These are phyloP conservation scores for Exophiala viscosa DNA, from an alignment of 2,329 filamentous ascomycete species.

Conservation along the genomic window DNA sequence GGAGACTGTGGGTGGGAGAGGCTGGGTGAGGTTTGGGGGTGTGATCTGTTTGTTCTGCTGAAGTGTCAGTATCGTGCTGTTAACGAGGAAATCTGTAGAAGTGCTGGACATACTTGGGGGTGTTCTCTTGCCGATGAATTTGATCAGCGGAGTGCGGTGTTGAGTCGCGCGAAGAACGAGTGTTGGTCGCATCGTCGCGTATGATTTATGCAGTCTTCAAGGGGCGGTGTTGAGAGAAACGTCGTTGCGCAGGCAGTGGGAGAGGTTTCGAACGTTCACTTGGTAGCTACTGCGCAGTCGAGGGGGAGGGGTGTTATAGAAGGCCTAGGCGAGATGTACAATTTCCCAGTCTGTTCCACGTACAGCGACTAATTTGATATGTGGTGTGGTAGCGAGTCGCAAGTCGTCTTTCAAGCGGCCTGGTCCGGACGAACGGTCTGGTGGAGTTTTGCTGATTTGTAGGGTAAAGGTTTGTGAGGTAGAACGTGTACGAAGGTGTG, in stretches of 20 bases:
- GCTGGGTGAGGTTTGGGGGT: slow-evolving; percentile 59
- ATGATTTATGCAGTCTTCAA: slow-evolving; percentile 18
- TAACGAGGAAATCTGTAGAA: slow-evolving; percentile 3
- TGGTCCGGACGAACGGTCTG: too few species aligned
- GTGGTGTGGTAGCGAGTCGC: too few species aligned
- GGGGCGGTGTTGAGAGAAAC: slow-evolving; percentile 10
- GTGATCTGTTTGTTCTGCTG: slow-evolving; percentile 47
- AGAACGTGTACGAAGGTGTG: too few species aligned
- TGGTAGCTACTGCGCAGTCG: too few species aligned
- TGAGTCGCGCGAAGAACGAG: slow-evolving; percentile 38
- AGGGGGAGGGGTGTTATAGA: too few species aligned
- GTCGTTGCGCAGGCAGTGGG: slow-evolving; percentile 5
- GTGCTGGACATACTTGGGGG: slow-evolving; percentile 38
- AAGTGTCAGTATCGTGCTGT: background rate
- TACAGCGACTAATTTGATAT: too few species aligned
- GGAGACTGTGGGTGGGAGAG: slow-evolving; percentile 58
- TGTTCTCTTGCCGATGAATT: slow-evolving; percentile 48
- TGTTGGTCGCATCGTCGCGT: slow-evolving; percentile 38
- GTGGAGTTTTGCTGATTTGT: too few species aligned
- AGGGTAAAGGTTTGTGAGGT: too few species aligned
- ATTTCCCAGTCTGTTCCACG: too few species aligned
- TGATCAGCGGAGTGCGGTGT: slow-evolving; percentile 47
- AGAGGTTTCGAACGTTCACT: background rate
- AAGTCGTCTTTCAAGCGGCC: too few species aligned
- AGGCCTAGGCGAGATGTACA: too few species aligned